A percentile compares a stretch with the other conserved stretches of the same genome.
phyloP scores from a whole-genome alignment of 1,139 yeast species.

The Cylindricascospora bacillispora region DNA sequence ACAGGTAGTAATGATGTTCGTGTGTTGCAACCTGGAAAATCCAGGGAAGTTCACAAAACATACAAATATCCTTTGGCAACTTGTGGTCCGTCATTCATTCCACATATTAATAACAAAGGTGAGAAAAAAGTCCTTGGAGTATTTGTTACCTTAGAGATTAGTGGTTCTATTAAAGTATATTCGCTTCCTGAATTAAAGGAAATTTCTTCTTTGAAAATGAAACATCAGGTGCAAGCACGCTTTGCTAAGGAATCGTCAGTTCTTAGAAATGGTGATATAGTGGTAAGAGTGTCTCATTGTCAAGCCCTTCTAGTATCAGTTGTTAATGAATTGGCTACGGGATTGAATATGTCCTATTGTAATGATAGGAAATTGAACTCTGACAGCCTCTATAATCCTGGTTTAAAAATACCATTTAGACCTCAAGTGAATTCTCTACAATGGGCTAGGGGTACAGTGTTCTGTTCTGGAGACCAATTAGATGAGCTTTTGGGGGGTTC shows the following conservation, averaged over 20 bases:
- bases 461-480: conserved; percentile 47
- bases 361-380: conserved; percentile 13
- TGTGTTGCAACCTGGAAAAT: conserved; percentile 46
- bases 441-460: conserved; percentile 74
- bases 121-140: conserved; percentile 30
- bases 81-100: conserved; percentile 42
- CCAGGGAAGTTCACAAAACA: conserved; percentile 46
- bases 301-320: conserved; percentile 44
- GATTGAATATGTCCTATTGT: conserved; percentile 17
- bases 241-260: conserved; percentile 36
- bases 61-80: conserved; percentile 40
- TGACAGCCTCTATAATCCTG: conserved; percentile 48
- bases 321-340: conserved; percentile 28
- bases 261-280: conserved; percentile 60
- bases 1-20: conserved; percentile 53
- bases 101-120: conserved; percentile 14
- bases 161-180: conserved; percentile 33
- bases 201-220: conserved; percentile 30
- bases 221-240: conserved; percentile 30
- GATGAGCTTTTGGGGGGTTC: conserved; percentile 49
- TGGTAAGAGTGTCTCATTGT: conserved; percentile 44
- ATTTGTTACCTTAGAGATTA: conserved; percentile 30
- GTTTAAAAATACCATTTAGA: conserved; percentile 55
- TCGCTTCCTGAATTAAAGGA: conserved; percentile 46
- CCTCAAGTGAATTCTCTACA: conserved; percentile 72